Base-by-base conservation (phyloP, 2,329 filamentous ascomycete genomes). In the Botryotinia narcissicola region DNA sequence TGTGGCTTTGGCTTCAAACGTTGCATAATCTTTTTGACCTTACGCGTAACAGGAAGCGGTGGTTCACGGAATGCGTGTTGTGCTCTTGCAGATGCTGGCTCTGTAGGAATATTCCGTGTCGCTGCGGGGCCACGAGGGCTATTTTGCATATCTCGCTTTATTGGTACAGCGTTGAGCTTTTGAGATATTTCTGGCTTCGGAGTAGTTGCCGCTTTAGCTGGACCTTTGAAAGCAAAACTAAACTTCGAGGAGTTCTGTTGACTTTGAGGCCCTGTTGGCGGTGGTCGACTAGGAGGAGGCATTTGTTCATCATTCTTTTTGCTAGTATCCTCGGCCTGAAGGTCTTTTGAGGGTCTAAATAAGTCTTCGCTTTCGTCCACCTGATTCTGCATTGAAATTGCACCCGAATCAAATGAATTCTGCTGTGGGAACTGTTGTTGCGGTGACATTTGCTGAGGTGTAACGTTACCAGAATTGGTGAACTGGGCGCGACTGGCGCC, bases 181-280 rank as follows among this genome's bases (percentile, higher is more conserved):
- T 89, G 88, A 0, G 89, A 90, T 71, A 91, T 91, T 76, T 91
- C 89, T 3, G 79, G 88, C 76, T 91, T 90, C 20, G 85, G 84
- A 14, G 89, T 83, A 22, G 88, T 83, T 3, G 86, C 82, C 12
- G 86, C 84, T 77, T 91, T 91, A 18, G 86, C 87, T 60, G 92
- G 88, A 16, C 91, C 88, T 81, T 98, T 98, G 82, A 98, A 94
- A 1, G 94, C 94, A 81, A 98, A 98, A 81, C 94, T 97, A 80
- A 98, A 97, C 83, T 95, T 96, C 62, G 90, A 89, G 67, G 81
- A 80, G 70, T 78, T 79, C 71, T 81, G 78, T 61, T 79, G 79
- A 54, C 74, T 79, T 71, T 84, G 83, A 2, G 83, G 82, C 25
- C 82, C 81, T 6, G 84, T 83, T 48, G 86, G 84, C 20, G 83